phyloP scores from a whole-genome alignment of 1,284 basidiomycete genomes.

The Ceratobasidium sp. region DNA sequence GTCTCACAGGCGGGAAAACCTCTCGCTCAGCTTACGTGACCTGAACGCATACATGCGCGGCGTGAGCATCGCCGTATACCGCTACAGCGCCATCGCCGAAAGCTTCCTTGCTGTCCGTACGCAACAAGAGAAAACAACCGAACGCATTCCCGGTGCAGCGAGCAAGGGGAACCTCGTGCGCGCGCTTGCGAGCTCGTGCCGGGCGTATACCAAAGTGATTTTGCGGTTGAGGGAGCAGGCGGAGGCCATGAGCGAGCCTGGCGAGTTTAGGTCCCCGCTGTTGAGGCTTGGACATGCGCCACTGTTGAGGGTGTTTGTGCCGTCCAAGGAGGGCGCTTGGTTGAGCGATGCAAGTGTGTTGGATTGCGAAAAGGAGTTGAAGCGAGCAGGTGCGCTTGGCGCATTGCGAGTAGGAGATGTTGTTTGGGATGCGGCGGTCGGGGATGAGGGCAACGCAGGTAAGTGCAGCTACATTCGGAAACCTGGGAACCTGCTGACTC shows the following conservation, averaged over 20 bases:
- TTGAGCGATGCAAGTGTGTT: constrained; percentile 80
- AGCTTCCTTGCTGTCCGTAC: constrained; percentile 62
- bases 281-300: constrained; percentile 77
- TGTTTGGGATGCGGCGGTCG: constrained; percentile 84
- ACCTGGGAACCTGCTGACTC: background rate
- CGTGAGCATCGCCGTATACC: constrained; percentile 77
- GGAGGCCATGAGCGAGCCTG: constrained; percentile 60
- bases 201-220: constrained; percentile 80
- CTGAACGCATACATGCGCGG: constrained; percentile 81
- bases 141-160: constrained; percentile 57
- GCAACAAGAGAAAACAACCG: constrained; percentile 55
- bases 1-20: constrained; percentile 69
- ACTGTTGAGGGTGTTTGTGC: constrained; percentile 81
- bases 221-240: constrained; percentile 80
- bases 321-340: constrained; percentile 85
- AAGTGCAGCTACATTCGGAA: constrained; percentile 6
- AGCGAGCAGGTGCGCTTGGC: constrained; percentile 69
- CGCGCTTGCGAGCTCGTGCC: constrained; percentile 68
- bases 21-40: constrained; percentile 75
- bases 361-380: constrained; percentile 82
- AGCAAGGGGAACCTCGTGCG: constrained; percentile 48
- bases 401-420: constrained; percentile 80
- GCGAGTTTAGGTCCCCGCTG: constrained; percentile 66
- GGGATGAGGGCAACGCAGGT: constrained; percentile 79
- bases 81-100: constrained; percentile 72